Base-by-base conservation (phyloP, 352 stramenopile genomes). In the Phytophthora multivora region DNA sequence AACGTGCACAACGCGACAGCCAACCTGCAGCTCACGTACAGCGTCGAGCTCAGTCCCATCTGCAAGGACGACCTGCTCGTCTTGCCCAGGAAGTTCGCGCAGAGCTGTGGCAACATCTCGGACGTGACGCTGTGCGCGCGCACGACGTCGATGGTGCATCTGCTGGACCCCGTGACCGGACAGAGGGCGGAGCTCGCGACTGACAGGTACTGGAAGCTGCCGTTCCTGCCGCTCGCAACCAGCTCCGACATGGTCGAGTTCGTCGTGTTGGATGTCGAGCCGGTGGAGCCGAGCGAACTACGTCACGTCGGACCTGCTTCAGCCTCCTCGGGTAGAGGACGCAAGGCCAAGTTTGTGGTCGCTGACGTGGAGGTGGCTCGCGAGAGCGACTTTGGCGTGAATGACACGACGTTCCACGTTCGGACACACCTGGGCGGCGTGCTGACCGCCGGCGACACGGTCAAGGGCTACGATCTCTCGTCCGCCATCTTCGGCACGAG, bases 1-100 rank as follows among this genome's bases (percentile, higher is more conserved):
- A 84, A 95, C 50, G 60, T 83, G 38, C 75, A 77, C 43, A 81
- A 90, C 50, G 62, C 68, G 39, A 89, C 78, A 0, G 77, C 77
- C 52, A 90, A 92, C 45, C 56, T 89, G 19, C 79, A 93, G 63
- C 73, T 78, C 12, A 89, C 82, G 18, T 89, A 80, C 60, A 81
- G 76, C 48, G 77, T 91, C 38, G 82, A 95, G 55, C 48, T 95
- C 4, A 80, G 72, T 45, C 84, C 84, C 0, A 75, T 95, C 21
- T 91, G 77, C 68, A 90, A 90, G 54, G 79, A 91, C 65, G 86
- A 95, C 52, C 52, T 95, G 49, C 50, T 95, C 0, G 23, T 90
- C 0, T 43, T 92, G 39, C 81, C 85, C 1, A 62, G 58, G 46
- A 89, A 86, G 51, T 21, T 86, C n/a, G 79, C 79, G 10, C 73